Evolutionary conservation across 768 basidiomycete genomes (phyloP), one percentile per base, ranked within the genome.

Genomic region (Heimioporus sp.): DNA sequence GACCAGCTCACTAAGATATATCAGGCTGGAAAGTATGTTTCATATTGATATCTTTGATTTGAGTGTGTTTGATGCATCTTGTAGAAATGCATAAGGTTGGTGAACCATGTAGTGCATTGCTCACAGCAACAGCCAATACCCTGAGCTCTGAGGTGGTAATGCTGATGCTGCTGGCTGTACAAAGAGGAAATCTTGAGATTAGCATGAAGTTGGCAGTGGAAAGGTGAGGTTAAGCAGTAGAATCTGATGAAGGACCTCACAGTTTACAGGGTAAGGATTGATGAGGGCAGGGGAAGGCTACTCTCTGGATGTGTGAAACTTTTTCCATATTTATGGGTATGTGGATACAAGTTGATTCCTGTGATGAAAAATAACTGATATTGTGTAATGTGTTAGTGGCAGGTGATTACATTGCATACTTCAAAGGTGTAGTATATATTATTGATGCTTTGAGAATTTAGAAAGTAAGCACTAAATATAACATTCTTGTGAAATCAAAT

Each of bases 271-370:
- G 16, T 30, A 24, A 30, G 13, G 5, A 19, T 40, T 10, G 20
- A 21, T 40, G 20, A n/a, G 5, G 15, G 10, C 16, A 13, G 9
- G 24, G 5, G 21, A 24, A 5, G 5, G 5, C 21, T 24, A 24
- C 21, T 24, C 21, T 24, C 3, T 24, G 21, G 21, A 24, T 24
- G 21, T 24, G 5, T 24, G 3, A 24, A 24, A 24, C 21, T 24
- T 24, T 46, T 46, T 46, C 44, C 44, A 46, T 34, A 46, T 35
- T 35, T 46, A 21, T 46, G 44, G 44, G 44, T 46, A 46, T 46
- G 21, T 46, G 6, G 7, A n/a, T 1, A 39, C 21, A 13, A 35
- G 11, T 35, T 35, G 5, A 35, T 35, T 5, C 2, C 16, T 12
- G 16, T 35, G 10, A 35, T 8, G 2, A 4, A 13, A 13, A 35